Conservation (phyloP, 2,329 filamentous ascomycete genomes). For the Cadophora sp. region DNA sequence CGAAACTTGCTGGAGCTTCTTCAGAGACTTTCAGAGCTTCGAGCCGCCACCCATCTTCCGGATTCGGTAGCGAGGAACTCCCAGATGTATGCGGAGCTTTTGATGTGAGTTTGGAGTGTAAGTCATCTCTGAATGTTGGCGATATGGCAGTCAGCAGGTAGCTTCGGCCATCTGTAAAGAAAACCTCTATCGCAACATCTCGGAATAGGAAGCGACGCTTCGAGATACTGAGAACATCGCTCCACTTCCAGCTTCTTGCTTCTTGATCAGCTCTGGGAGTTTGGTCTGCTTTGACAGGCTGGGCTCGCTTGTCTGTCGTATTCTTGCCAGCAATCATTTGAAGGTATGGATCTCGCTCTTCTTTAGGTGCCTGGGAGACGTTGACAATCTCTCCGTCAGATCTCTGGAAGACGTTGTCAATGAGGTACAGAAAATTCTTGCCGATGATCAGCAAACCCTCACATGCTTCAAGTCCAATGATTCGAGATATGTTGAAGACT, state of each 20-base stretch:
- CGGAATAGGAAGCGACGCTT: conserved; percentile 95
- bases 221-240: conserved; percentile 91
- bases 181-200: conserved; percentile 95
- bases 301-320: conserved; percentile 65
- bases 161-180: conserved; percentile 95
- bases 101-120: conserved; percentile 76
- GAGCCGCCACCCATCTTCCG: conserved; percentile 90
- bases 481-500: conserved; percentile 93
- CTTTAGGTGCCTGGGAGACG: conserved; percentile 88
- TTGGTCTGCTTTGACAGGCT: conserved; percentile 67
- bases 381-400: conserved; percentile 96
- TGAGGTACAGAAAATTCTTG: conserved; percentile 89
- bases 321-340: conserved; percentile 85
- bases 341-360: conserved; percentile 94
- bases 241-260: conserved; percentile 91
- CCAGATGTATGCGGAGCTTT: conserved; percentile 84
- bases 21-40: conserved; percentile 78
- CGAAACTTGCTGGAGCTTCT: conserved; percentile 68
- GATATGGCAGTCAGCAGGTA: conserved; percentile 89
- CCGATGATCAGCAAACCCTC: conserved; percentile 94
- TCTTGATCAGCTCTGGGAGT: conserved; percentile 83
- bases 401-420: conserved; percentile 96
- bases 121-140: conserved; percentile 74
- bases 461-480: conserved; percentile 90
- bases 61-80: conserved; percentile 71